Base-by-base conservation (phyloP, 2,329 filamentous ascomycete genomes). In the Phaeomoniella chlamydospora region DNA sequence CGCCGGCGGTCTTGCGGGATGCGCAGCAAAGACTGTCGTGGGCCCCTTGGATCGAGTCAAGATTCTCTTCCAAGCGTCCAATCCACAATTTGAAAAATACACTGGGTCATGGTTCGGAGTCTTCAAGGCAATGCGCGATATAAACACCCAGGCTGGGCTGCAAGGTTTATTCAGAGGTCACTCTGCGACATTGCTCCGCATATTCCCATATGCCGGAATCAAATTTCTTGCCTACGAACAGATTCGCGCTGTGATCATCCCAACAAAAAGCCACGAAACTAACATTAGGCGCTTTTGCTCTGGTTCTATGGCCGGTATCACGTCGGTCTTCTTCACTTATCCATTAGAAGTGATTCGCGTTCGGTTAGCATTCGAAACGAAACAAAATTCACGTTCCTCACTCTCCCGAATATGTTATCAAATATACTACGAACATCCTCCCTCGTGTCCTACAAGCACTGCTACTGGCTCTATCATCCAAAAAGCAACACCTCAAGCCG, bases 151-250 rank as follows among this genome's bases (percentile, higher is more conserved):
- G 32, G 81, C 92, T 43, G 90, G 90, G 26, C 45, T 72, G 2
- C 55, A 67, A 9, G 90, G 90, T 1, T 68, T 98, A 4, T 98
- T 86, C 61, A 80, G 90, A 36, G 90, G 90, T 4, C 90, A 98
- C 56, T 94, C 86, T 3, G 90, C 87, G 2, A 98, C 90, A 0
- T 66, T 98, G 2, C 68, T 96, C 36, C 79, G 90, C 44, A 93
- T 98, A 43, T 98, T 96, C 49, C 90, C 90, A 4, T 98, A 98
- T 56, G 90, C 88, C 12, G 88, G 83, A 32, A 94, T 96, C 59
- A 98, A 98, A 53, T 98, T 98, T 52, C 72, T 98, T 30, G 87
- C 88, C 32, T 98, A 98, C 62, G 90, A 98, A 57, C 90, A 98
- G 58, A 84, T 94, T 44, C 82, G 90, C 40, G 74, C 80, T 10